These are phyloP conservation scores for Albatrellus sp. DNA, from an alignment of 1,284 basidiomycete species.

Conservation along the genomic window DNA sequence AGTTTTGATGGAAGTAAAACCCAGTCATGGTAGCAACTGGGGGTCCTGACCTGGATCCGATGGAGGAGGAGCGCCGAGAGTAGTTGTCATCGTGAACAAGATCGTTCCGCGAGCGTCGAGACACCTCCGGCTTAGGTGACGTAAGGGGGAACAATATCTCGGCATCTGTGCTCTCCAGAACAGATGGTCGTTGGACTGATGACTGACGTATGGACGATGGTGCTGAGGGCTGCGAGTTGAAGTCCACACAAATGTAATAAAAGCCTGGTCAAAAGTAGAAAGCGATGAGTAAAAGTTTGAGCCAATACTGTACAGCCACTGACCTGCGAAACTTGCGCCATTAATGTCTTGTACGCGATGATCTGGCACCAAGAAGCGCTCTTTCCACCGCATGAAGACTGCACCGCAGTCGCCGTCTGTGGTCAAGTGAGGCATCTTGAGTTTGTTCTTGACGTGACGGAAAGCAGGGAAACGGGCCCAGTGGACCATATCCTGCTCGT, in stretches of 20 bases:
- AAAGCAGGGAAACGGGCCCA: conserved; percentile 91
- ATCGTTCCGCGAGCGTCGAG: conserved; percentile 16
- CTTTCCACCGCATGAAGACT: conserved; percentile 96
- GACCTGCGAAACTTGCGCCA: conserved; percentile 91
- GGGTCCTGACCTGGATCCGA: conserved; percentile 15
- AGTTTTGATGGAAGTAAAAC: conserved; percentile 90
- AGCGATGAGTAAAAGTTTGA: conserved; percentile 7
- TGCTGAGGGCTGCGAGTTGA: conserved; percentile 42
- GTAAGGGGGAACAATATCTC: conserved; percentile 5
- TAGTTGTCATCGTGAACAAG: conserved; percentile 14
- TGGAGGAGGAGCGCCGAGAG: conserved; percentile 7
- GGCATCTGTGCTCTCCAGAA: conserved; percentile 9
- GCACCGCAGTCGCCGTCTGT: conserved; percentile 66
- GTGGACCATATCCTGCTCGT: conserved; percentile 81
- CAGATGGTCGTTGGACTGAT: conserved; percentile 1
- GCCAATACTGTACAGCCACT: conserved; percentile 16
- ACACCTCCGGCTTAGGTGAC: conserved; percentile 17
- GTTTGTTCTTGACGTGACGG: conserved; percentile 60
- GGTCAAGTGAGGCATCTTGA: conserved; percentile 63
- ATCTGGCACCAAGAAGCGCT: conserved; percentile 89
- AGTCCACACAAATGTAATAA: conserved; percentile 79
- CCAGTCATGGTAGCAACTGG: conserved; percentile 67
- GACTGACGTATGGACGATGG: conserved; percentile 18
- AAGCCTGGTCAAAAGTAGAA: conserved; percentile 39
- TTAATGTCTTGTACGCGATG: conserved; percentile 89